phyloP scores from a whole-genome alignment of 202 grass and related monocot genomes.

The Carex sylvatica region DNA sequence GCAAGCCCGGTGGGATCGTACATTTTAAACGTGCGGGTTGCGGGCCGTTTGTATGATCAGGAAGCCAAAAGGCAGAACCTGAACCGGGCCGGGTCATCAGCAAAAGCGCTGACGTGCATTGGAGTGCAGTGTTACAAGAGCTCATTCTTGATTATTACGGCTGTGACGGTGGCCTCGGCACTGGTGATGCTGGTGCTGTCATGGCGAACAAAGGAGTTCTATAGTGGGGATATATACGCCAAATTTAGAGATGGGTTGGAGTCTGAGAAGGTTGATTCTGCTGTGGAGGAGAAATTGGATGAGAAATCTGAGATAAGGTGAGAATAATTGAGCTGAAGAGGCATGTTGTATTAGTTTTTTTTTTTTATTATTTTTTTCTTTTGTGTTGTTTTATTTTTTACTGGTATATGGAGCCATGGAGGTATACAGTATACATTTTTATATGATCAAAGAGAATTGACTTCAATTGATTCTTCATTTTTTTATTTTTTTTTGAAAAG shows the following conservation, averaged over 20 bases:
- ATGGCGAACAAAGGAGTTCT: conserved; percentile 44
- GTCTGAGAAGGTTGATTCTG: conserved; percentile 7
- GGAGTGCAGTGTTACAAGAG: conserved; percentile 47
- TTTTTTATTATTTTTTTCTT: too few relatives aligned
- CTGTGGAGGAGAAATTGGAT: not conserved
- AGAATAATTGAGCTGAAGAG: not conserved
- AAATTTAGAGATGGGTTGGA: conserved; percentile 21
- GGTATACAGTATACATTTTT: not conserved
- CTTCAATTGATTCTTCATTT: not conserved
- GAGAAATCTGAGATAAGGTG: not conserved
- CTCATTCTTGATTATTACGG: conserved; percentile 39
- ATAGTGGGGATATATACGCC: conserved; percentile 43
- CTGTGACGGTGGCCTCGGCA: conserved; percentile 21
- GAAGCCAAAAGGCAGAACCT: conserved; percentile 26
- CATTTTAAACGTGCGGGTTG: conserved; percentile 29
- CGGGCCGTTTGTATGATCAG: conserved; percentile 26
- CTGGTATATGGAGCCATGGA: not conserved
- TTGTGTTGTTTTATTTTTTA: not conserved
- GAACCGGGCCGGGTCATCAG: not conserved
- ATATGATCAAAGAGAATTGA: not conserved
- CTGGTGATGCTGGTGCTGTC: conserved; percentile 33
- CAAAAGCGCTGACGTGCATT: conserved; percentile 40
- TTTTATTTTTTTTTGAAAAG: too few relatives aligned
- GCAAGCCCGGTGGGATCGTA: conserved; percentile 35
- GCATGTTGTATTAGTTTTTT: too few relatives aligned